Evolutionary conservation across 352 stramenopile genomes (phyloP).

Genomic region (Phytopythium vexans): DNA sequence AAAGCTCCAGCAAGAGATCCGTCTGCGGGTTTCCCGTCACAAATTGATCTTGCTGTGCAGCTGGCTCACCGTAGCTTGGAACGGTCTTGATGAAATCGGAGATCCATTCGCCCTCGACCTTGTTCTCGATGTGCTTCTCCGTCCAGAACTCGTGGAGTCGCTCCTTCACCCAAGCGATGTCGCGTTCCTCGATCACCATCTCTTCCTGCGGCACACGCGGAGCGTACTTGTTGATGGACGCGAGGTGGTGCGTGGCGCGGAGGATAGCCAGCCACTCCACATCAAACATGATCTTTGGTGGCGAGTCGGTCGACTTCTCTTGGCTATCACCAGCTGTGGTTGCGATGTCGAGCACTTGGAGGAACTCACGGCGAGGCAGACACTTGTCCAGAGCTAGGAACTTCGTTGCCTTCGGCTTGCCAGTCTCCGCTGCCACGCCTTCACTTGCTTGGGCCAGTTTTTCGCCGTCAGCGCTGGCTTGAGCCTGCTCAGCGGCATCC

Average conservation of each 20-base stretch:
- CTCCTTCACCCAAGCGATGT: slow-evolving; percentile 73
- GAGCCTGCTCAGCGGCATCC: background rate
- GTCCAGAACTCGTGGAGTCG: slow-evolving; percentile 42
- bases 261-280: slow-evolving; percentile 94
- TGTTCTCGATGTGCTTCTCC: slow-evolving; percentile 48
- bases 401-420: slow-evolving; percentile 53
- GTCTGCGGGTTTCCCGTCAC: slow-evolving; percentile 93
- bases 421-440: background rate
- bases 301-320: slow-evolving; percentile 4
- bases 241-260: slow-evolving; percentile 89
- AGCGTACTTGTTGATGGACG: slow-evolving; percentile 54
- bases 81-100: slow-evolving; percentile 80
- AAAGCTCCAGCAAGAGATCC: slow-evolving; percentile 88
- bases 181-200: slow-evolving; percentile 67
- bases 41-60: slow-evolving; percentile 5
- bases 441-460: background rate
- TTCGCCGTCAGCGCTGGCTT: background rate
- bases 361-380: slow-evolving; percentile 92
- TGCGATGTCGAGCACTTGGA: slow-evolving; percentile 91
- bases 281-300: slow-evolving; percentile 90
- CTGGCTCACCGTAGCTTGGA: slow-evolving; percentile 46
- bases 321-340: background rate
- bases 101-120: slow-evolving; percentile 60
- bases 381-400: slow-evolving; percentile 99
- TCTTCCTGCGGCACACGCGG: slow-evolving; percentile 73